A percentile compares a stretch with the other conserved stretches of the same genome.
phyloP scores from a whole-genome alignment of 495 filamentous ascomycete species.

The Cercophora sp. region DNA sequence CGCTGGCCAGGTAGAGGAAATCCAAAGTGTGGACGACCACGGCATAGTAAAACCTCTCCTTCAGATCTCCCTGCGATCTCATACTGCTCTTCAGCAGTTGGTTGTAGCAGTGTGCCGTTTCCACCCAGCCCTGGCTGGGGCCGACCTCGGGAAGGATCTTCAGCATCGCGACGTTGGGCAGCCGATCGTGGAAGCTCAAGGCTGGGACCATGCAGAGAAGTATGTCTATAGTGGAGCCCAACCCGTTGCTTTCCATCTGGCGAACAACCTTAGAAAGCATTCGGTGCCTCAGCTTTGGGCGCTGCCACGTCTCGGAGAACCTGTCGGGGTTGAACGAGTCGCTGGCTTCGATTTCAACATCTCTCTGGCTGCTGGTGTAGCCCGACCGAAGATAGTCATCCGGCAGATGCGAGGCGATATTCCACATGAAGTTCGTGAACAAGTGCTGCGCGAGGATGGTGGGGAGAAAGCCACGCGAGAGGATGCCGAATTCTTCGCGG shows the following conservation, averaged over 20 bases:
- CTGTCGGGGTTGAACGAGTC: neutral
- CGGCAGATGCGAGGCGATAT: neutral
- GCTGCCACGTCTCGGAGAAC: neutral
- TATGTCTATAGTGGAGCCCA: neutral
- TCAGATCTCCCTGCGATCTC: neutral
- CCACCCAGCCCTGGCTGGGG: neutral
- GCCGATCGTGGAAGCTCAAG: neutral
- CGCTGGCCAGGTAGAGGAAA: neutral
- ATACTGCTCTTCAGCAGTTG: neutral
- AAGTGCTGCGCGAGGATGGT: neutral
- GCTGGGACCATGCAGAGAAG: neutral
- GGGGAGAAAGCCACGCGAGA: neutral
- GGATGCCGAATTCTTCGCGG: no score
- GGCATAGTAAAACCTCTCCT: neutral
- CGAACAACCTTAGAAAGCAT: neutral
- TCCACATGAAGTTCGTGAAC: constrained; percentile 1
- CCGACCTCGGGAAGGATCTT: neutral
- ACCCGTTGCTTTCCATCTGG: neutral
- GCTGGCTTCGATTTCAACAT: neutral
- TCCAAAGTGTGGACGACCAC: neutral
- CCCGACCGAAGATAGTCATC: neutral
- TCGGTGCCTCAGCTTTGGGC: neutral
- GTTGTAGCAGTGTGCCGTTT: neutral
- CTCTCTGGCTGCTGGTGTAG: neutral
- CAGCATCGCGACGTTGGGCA: neutral